Evolutionary conservation across 495 filamentous ascomycete genomes (phyloP).

Genomic region (Xylona heveae): DNA sequence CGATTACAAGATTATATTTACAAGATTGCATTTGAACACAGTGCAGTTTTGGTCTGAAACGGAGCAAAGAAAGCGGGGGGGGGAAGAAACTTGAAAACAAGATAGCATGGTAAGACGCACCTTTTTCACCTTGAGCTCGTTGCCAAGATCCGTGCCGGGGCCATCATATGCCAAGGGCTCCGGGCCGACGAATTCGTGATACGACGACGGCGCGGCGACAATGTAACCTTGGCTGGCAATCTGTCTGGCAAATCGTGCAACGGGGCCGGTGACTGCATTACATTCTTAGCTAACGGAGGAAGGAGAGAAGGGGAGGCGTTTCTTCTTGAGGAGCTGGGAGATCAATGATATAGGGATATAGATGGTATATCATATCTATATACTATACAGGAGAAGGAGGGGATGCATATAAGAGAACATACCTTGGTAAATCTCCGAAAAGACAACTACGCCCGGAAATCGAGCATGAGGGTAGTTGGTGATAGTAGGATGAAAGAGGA

Average conservation of each 20-base stretch:
- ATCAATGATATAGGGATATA: background rate
- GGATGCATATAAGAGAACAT: slow-evolving; percentile 5
- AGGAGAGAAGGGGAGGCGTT: slow-evolving; percentile 4
- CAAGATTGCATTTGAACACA: too few species aligned
- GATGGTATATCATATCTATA: background rate
- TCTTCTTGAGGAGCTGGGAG: slow-evolving; percentile 3
- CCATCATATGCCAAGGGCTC: slow-evolving; percentile 72
- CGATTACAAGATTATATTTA: too few species aligned
- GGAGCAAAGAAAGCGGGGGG: too few species aligned
- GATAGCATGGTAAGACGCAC: slow-evolving; percentile 14
- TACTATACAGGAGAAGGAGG: slow-evolving; percentile 2
- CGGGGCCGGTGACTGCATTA: slow-evolving; percentile 65
- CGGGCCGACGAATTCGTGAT: slow-evolving; percentile 81
- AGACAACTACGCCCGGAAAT: slow-evolving; percentile 80
- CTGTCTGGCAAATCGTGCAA: slow-evolving; percentile 75
- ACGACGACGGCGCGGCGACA: slow-evolving; percentile 71
- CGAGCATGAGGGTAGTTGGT: slow-evolving; percentile 68
- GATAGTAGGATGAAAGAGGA: slow-evolving; percentile 71
- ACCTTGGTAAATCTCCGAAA: slow-evolving; percentile 97
- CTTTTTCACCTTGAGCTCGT: slow-evolving; percentile 68
- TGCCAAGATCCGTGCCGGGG: slow-evolving; percentile 72
- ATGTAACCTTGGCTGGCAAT: slow-evolving; percentile 91
- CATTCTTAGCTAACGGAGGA: slow-evolving; percentile 4
- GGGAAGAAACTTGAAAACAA: background rate
- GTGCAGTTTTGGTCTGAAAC: too few species aligned